phyloP scores from a whole-genome alignment of 768 basidiomycete species.

The Solioccasus polychromus region DNA sequence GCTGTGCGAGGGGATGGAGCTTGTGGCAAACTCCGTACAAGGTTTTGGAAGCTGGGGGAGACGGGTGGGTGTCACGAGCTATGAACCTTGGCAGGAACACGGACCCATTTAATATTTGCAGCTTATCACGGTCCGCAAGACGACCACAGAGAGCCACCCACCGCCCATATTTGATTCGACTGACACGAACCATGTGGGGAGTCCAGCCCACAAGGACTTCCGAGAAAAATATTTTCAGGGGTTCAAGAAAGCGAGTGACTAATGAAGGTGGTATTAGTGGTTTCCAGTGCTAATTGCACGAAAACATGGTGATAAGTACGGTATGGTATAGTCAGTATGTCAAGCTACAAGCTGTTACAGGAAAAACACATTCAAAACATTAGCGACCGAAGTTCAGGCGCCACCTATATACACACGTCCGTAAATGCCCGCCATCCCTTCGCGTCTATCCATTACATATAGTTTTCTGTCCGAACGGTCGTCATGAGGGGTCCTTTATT shows the following conservation, averaged over 20 bases:
- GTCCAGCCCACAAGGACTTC: conserved; percentile 89
- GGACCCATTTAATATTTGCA: conserved; percentile 30
- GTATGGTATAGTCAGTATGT: conserved; percentile 1
- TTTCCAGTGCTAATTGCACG: too few relatives aligned
- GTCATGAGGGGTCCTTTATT: background rate
- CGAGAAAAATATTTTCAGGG: conserved; percentile 84
- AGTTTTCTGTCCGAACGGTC: background rate
- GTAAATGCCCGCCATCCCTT: background rate
- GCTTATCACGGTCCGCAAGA: conserved; percentile 91
- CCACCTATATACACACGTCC: background rate
- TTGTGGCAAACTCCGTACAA: conserved; percentile 87
- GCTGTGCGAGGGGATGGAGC: conserved; percentile 82
- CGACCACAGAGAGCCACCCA: conserved; percentile 39
- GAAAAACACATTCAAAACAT: too few relatives aligned
- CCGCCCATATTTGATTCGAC: conserved; percentile 53
- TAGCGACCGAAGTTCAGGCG: too few relatives aligned
- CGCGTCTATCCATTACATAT: background rate
- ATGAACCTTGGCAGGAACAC: background rate
- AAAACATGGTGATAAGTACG: too few relatives aligned
- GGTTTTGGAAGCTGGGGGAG: conserved; percentile 95
- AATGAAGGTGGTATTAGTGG: too few relatives aligned
- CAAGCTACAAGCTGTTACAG: too few relatives aligned
- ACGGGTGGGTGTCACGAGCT: conserved; percentile 51
- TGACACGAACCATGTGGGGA: conserved; percentile 6
- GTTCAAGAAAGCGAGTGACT: conserved; percentile 49